Evolutionary conservation across 2,329 filamentous ascomycete species (phyloP), one percentile per base, ranked within the genome.

Genomic region (Acrocalymma vagum): DNA sequence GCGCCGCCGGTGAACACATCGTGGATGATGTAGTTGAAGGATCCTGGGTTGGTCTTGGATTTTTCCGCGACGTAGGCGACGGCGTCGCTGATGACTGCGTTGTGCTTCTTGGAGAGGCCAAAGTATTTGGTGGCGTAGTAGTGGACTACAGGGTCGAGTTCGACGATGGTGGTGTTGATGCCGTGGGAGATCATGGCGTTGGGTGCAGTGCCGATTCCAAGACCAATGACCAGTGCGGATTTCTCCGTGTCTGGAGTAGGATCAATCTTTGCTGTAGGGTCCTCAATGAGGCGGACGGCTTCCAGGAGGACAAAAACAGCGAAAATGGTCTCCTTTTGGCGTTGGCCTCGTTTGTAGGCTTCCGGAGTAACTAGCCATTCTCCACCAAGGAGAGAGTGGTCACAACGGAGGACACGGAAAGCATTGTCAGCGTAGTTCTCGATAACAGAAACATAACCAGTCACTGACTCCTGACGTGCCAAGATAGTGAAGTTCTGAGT

Each of bases 1-100:
- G 91, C 92, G 36, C 94, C 94, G 16, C 94, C 94, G 1, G 94
- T 99, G 68, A 99, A 99, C 16, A 99, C 94, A 57, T 99, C 94
- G 68, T 99, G 94, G 38, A 99, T 80, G 62, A 99, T 94, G 74
- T 96, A 97, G 72, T 96, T 87, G 67, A 87, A 99, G 18, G 76
- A 76, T 17, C 34, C 44, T 9, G 67, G 65, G 8, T 52, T 51
- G 3, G 58, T 36, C 29, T 75, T 69, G 13, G 83, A 80, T 67
- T 85, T 71, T 9, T 69, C 62, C 9, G 74, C 57, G 6, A 85
- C 80, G 62, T 81, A 96, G n/a, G 74, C 72, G 3, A 91, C 83
- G 0, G 94, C 94, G 58, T 99, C 90, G 34, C 85, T 82, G 49
- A 97, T 85, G 37, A 90, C 81, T n/a, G 87, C 80, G 0, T 82